Percentiles rank a stretch among this genome's conserved stretches.
These are phyloP conservation scores for Aspergillus leporis DNA, from an alignment of 495 filamentous ascomycete genomes.

Conservation along the genomic window DNA sequence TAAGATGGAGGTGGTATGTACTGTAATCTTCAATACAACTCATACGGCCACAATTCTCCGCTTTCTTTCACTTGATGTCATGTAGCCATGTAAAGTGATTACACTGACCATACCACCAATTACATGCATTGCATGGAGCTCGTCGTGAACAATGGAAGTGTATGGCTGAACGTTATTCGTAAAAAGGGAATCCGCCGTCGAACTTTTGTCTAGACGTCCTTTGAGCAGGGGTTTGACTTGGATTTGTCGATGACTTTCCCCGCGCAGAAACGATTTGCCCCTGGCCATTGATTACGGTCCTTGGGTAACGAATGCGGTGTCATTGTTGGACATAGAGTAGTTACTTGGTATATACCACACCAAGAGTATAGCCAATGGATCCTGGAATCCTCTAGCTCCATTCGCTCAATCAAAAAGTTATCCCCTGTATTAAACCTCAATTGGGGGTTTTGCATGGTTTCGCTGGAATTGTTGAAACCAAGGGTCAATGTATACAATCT, in stretches of 20 bases:
- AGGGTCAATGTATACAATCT: too few relatives aligned
- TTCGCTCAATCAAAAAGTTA: background rate
- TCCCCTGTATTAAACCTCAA: background rate
- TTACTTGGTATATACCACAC: too few relatives aligned
- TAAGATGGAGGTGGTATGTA: background rate
- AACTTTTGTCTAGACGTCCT: constrained; percentile 7
- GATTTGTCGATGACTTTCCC: constrained; percentile 13
- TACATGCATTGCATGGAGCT: constrained; percentile 1
- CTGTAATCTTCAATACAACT: background rate
- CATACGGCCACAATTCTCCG: background rate
- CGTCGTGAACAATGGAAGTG: background rate
- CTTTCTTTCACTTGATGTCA: background rate
- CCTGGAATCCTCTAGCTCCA: background rate
- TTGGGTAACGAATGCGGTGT: too few relatives aligned
- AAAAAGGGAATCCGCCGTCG: constrained; percentile 5
- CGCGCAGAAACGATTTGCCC: constrained; percentile 3
- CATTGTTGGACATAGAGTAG: too few relatives aligned
- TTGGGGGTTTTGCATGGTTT: too few relatives aligned
- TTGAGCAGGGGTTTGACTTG: background rate
- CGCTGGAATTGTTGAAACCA: too few relatives aligned
- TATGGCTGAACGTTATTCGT: constrained; percentile 3
- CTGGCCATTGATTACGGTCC: background rate
- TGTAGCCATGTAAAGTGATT: background rate
- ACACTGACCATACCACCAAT: background rate
- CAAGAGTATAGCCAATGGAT: background rate